Evolutionary conservation across 306 rosid genomes (phyloP).

Genomic region (Begonia masoniana): DNA sequence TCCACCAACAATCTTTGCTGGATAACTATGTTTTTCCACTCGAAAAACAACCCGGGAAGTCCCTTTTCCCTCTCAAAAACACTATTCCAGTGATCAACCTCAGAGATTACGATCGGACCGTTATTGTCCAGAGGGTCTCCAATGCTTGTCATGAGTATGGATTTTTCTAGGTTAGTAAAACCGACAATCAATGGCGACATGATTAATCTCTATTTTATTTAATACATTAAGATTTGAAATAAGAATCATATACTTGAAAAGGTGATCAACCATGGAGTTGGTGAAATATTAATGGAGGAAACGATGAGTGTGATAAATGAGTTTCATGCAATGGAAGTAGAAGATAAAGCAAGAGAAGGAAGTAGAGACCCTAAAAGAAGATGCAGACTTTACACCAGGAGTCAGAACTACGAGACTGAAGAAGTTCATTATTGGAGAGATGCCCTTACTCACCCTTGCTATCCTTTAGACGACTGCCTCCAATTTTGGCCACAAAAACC

Average conservation of each 20-base stretch:
- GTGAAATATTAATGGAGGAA: conserved; percentile 25
- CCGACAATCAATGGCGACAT: not conserved
- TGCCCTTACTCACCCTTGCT: conserved; percentile 45
- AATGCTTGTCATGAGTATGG: conserved; percentile 44
- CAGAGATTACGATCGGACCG: conserved; percentile 9
- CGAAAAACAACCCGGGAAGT: conserved; percentile 20
- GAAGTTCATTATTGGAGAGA: conserved; percentile 56
- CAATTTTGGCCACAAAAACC: conserved; percentile 71
- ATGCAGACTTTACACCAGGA: conserved; percentile 51
- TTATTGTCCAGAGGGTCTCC: conserved; percentile 21
- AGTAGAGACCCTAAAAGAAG: conserved; percentile 37
- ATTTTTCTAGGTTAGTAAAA: conserved; percentile 41
- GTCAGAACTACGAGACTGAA: conserved; percentile 30
- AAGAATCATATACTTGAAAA: not conserved
- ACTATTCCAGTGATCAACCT: conserved; percentile 47
- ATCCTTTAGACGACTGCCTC: conserved; percentile 29
- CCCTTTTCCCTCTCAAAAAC: conserved; percentile 5
- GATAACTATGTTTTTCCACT: conserved; percentile 18
- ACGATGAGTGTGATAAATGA: conserved; percentile 31
- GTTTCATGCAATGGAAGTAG: conserved; percentile 43
- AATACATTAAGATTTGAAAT: not conserved
- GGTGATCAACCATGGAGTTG: conserved; percentile 70
- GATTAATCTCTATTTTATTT: too few species aligned
- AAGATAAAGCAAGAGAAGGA: conserved; percentile 48
- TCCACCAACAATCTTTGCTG: conserved; percentile 10